Conservation (phyloP, 1,284 basidiomycete species). For the Tausonia pullulans region DNA sequence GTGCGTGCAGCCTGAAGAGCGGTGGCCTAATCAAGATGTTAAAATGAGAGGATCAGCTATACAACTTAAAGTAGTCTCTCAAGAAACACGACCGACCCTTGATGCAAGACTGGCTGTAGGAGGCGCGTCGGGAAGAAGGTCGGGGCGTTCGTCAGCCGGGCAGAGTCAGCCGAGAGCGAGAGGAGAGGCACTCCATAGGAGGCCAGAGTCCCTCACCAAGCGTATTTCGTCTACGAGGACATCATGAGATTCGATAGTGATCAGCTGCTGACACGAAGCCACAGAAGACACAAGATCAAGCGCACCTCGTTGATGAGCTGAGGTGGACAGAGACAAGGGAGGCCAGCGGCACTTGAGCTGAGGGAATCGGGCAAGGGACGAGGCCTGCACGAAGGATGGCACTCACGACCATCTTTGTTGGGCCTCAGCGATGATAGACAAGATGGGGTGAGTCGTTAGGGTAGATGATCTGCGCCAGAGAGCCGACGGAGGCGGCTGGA, state of each 20-base stretch:
- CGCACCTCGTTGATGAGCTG: slow-evolving; percentile 20
- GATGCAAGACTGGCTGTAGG: slow-evolving; percentile 60
- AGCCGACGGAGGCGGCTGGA: no score
- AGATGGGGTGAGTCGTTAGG: no score
- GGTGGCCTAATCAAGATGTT: slow-evolving; percentile 44
- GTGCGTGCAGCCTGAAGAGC: slow-evolving; percentile 63
- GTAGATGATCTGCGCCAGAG: no score
- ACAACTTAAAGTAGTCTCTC: no score
- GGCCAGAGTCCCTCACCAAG: slow-evolving; percentile 44
- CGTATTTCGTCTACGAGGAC: slow-evolving; percentile 61
- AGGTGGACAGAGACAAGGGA: not conserved
- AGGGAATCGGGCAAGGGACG: no score
- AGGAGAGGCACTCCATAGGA: slow-evolving; percentile 6
- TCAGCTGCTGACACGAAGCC: not conserved
- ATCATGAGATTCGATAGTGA: not conserved
- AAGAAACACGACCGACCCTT: slow-evolving; percentile 64
- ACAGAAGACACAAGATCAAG: not conserved
- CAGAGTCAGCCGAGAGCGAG: not conserved
- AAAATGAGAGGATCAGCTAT: not conserved
- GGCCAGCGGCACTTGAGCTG: no score
- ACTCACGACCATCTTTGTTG: no score
- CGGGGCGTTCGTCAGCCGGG: not conserved
- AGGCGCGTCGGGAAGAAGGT: not conserved
- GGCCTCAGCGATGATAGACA: no score
- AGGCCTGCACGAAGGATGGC: no score